Percentiles rank a stretch among this genome's conserved stretches.
phyloP scores from a whole-genome alignment of 2,329 filamentous ascomycete species.

The Fusarium mexicanum region DNA sequence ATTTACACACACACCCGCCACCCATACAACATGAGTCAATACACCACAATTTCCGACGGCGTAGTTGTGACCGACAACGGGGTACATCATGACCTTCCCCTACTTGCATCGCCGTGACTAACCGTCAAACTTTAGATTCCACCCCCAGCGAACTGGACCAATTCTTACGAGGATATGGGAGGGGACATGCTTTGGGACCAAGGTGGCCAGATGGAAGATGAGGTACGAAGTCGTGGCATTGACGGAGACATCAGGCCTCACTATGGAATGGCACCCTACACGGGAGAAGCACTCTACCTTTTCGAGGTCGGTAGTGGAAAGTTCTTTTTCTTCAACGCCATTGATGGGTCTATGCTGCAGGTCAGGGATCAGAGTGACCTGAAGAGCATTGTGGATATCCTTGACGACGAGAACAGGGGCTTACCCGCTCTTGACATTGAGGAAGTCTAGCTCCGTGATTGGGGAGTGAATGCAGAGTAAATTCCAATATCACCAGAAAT shows the following conservation, averaged over 20 bases:
- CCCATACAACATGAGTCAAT: background rate
- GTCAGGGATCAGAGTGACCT: background rate
- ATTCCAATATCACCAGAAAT: background rate
- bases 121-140: background rate
- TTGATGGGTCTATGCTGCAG: background rate
- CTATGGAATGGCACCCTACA: background rate
- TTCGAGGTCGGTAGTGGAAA: background rate
- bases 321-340: background rate
- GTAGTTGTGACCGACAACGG: background rate
- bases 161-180: background rate
- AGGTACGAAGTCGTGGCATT: background rate
- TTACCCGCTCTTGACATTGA: background rate
- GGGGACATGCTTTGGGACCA: background rate
- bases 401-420: background rate
- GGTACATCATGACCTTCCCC: background rate
- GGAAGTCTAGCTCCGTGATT: background rate
- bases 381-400: background rate
- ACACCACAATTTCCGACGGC: background rate
- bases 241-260: background rate
- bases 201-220: background rate
- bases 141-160: background rate
- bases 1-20: accelerated
- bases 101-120: background rate
- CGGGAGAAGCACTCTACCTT: background rate
- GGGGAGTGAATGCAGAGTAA: accelerated